These are phyloP conservation scores for Colletotrichum tabaci DNA, from an alignment of 2,329 filamentous ascomycete species.

Conservation along the genomic window DNA sequence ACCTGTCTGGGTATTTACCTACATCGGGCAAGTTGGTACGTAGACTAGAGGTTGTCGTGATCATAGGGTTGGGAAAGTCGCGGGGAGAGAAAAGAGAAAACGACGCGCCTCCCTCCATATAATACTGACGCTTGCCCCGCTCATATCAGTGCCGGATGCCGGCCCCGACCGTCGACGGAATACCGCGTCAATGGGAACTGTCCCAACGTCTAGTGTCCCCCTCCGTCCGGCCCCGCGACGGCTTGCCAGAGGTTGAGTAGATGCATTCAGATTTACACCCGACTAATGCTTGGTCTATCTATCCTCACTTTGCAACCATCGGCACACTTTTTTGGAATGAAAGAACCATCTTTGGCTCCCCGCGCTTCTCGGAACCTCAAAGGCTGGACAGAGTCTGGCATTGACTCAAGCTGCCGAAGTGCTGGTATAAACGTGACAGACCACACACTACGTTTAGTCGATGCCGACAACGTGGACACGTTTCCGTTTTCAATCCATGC, in stretches of 20 bases:
- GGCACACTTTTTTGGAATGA: neutral
- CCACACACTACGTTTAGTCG: too few species aligned
- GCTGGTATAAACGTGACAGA: too few species aligned
- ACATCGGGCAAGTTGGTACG: too few species aligned
- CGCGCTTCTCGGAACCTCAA: neutral
- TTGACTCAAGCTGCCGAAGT: too few species aligned
- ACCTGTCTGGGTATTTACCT: neutral
- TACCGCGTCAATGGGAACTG: neutral
- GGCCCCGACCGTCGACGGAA: neutral
- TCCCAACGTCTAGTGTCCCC: too few species aligned
- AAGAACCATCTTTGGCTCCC: neutral
- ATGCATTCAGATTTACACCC: too few species aligned
- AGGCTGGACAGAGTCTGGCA: too few species aligned
- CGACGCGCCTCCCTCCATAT: neutral
- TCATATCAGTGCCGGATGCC: neutral
- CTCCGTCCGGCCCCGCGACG: too few species aligned
- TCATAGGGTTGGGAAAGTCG: neutral
- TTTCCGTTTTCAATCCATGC: too few species aligned
- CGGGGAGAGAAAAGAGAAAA: neutral
- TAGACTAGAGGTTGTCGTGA: neutral
- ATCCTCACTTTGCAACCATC: neutral
- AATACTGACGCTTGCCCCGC: neutral
- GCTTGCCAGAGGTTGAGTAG: neutral
- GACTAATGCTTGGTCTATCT: neutral
- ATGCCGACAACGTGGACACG: too few species aligned